Percentiles rank a stretch among this genome's conserved stretches.
Conservation (phyloP, 202 grass and related monocot species). For the Cymbopogon flexuosus region DNA sequence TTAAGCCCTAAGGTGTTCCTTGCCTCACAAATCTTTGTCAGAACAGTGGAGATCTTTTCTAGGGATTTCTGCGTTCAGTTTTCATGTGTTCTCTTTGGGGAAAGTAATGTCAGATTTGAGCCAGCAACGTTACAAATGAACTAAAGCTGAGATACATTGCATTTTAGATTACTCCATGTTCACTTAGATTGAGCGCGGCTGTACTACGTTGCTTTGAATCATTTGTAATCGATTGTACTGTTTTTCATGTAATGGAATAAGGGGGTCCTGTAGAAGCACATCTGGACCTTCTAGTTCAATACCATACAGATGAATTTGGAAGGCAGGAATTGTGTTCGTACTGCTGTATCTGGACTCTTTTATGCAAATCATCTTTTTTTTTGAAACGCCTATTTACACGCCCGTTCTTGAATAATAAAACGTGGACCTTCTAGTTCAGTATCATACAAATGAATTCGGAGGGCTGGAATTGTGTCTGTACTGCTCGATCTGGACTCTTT, state of each 20-base stretch:
- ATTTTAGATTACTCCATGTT: constrained; percentile 28
- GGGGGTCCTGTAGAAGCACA: constrained; percentile 29
- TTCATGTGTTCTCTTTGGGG: constrained; percentile 17
- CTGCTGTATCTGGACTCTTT: neutral
- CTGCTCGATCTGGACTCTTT: no score
- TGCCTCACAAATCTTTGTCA: constrained; percentile 27
- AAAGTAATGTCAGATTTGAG: constrained; percentile 23
- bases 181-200: constrained; percentile 23
- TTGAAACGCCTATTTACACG: no score
- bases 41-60: constrained; percentile 8
- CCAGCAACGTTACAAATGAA: constrained; percentile 19
- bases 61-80: constrained; percentile 16
- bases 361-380: no score
- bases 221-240: constrained; percentile 33
- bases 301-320: constrained; percentile 28
- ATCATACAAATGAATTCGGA: no score
- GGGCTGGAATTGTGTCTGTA: no score
- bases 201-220: constrained; percentile 34
- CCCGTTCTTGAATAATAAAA: no score
- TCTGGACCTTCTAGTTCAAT: constrained; percentile 3
- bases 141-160: constrained; percentile 16
- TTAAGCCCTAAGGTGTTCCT: constrained; percentile 59
- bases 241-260: constrained; percentile 28
- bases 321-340: constrained; percentile 17
- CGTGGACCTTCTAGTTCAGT: no score